Evolutionary conservation across 1,139 yeast genomes (phyloP).

Genomic region (Debaryomyces singareniensis): DNA sequence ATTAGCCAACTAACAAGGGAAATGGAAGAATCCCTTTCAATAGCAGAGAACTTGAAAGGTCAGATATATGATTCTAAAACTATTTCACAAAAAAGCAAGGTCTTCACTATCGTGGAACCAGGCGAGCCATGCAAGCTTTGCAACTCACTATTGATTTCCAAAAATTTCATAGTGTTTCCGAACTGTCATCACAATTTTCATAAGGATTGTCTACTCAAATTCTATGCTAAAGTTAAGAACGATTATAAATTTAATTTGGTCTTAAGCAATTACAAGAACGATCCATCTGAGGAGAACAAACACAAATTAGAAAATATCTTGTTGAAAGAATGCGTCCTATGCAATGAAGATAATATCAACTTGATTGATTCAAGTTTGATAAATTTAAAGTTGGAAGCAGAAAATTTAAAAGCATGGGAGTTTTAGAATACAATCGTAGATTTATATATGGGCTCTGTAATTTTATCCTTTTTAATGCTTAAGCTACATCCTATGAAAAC

Average conservation of each 20-base stretch:
- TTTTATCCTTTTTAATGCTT: neutral
- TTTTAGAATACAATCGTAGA: slow-evolving; percentile 6
- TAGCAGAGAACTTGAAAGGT: slow-evolving; percentile 54
- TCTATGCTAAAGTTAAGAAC: slow-evolving; percentile 50
- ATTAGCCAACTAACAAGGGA: slow-evolving; percentile 63
- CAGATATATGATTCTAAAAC: slow-evolving; percentile 50
- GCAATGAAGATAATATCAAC: slow-evolving; percentile 72
- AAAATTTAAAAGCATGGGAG: slow-evolving; percentile 22
- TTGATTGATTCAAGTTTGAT: slow-evolving; percentile 51
- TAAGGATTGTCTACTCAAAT: slow-evolving; percentile 71
- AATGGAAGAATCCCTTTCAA: slow-evolving; percentile 66
- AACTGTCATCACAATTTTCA: slow-evolving; percentile 85
- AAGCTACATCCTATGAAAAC: neutral
- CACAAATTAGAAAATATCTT: slow-evolving; percentile 55
- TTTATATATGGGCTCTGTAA: neutral
- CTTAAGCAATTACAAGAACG: slow-evolving; percentile 49
- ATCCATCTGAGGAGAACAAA: slow-evolving; percentile 20
- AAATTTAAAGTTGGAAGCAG: slow-evolving; percentile 16
- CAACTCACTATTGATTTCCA: slow-evolving; percentile 56
- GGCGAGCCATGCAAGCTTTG: slow-evolving; percentile 82
- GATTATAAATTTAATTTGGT: slow-evolving; percentile 64
- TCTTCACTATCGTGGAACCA: slow-evolving; percentile 56
- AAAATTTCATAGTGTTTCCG: slow-evolving; percentile 79
- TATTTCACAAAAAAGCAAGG: slow-evolving; percentile 31
- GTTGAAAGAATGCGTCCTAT: slow-evolving; percentile 66